Percentiles rank a stretch among this genome's conserved stretches.
Evolutionary conservation across 352 stramenopile species (phyloP).

Genomic region (Globisporangium spiculum): DNA sequence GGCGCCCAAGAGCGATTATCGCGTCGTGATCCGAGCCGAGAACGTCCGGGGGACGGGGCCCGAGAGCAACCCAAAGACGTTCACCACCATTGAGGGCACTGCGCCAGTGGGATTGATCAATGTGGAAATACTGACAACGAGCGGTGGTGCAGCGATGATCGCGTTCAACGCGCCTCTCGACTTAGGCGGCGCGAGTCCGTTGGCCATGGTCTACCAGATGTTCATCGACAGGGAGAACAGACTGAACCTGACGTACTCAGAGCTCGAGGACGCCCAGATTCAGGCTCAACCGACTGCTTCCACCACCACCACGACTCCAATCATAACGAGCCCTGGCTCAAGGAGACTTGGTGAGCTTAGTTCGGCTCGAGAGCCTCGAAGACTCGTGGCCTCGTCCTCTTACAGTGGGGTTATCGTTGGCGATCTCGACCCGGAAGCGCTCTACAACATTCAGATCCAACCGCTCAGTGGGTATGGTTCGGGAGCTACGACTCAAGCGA

Average conservation of each 20-base stretch:
- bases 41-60: constrained; percentile 39
- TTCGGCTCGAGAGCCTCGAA: constrained; percentile 1
- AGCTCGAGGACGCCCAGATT: background rate
- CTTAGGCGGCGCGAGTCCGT: constrained; percentile 34
- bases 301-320: background rate
- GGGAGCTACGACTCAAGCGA: constrained; percentile 24
- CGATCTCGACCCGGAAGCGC: constrained; percentile 41
- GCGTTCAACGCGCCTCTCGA: constrained; percentile 54
- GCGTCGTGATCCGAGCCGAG: constrained; percentile 35
- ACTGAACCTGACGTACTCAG: constrained; percentile 37
- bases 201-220: constrained; percentile 45
- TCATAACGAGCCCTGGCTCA: background rate
- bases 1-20: constrained; percentile 31
- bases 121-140: constrained; percentile 27
- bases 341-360: constrained; percentile 13
- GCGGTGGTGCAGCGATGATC: constrained; percentile 45
- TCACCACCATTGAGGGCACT: constrained; percentile 32
- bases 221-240: constrained; percentile 36
- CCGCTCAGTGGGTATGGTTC: constrained; percentile 31
- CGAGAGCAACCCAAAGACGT: constrained; percentile 28
- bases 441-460: constrained; percentile 54
- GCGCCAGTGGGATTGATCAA: constrained; percentile 30
- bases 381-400: constrained; percentile 5
- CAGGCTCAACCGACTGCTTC: background rate
- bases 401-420: constrained; percentile 27